Conservation (phyloP, 331 rosid species). For the Pyrus hybrid region DNA sequence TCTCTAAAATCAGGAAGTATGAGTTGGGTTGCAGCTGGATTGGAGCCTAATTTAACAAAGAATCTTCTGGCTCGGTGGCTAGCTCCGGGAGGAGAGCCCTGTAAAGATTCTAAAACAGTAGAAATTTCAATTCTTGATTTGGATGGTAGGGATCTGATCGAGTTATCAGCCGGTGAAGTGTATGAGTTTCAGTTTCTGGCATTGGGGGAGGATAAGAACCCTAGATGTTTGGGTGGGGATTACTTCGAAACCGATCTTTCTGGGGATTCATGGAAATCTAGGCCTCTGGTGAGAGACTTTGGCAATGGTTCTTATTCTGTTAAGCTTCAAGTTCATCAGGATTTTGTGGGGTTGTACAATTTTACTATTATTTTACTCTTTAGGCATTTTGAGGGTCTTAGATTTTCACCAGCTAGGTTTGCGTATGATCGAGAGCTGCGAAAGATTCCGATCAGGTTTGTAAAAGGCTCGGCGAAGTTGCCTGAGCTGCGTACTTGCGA, state of each 20-base stretch:
- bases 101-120: slow-evolving; percentile 52
- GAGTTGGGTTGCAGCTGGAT: slow-evolving; percentile 53
- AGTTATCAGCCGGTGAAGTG: slow-evolving; percentile 60
- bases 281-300: slow-evolving; percentile 77
- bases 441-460: slow-evolving; percentile 44
- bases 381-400: slow-evolving; percentile 73
- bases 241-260: slow-evolving; percentile 83
- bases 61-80: slow-evolving; percentile 63
- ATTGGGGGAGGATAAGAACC: slow-evolving; percentile 51
- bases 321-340: slow-evolving; percentile 73
- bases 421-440: slow-evolving; percentile 40
- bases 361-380: slow-evolving; percentile 56
- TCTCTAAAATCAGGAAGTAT: slow-evolving; percentile 9
- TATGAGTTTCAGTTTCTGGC: slow-evolving; percentile 67
- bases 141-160: slow-evolving; percentile 31
- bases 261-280: slow-evolving; percentile 81
- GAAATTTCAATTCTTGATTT: slow-evolving; percentile 51
- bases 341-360: slow-evolving; percentile 60
- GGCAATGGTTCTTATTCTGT: slow-evolving; percentile 67
- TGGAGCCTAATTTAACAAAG: slow-evolving; percentile 50
- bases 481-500: slow-evolving; percentile 42
- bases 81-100: slow-evolving; percentile 65
- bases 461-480: slow-evolving; percentile 31
- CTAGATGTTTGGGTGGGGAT: slow-evolving; percentile 86
- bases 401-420: slow-evolving; percentile 54